Conservation (phyloP, 352 stramenopile genomes). For the Pythium oligandrum region DNA sequence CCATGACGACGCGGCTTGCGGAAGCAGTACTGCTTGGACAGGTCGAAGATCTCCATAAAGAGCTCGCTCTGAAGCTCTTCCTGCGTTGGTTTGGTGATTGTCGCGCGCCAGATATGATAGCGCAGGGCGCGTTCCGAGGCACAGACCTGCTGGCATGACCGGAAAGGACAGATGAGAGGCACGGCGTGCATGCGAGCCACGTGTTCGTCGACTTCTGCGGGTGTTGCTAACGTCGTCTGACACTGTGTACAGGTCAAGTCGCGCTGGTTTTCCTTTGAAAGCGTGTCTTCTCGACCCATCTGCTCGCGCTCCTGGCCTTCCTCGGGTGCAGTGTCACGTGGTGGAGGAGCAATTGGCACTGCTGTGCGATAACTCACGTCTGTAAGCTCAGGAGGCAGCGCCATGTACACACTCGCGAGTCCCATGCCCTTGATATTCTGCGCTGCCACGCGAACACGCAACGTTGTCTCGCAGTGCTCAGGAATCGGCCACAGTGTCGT, state of each 20-base stretch:
- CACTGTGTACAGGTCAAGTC: conserved; percentile 62
- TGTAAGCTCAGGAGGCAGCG: conserved; percentile 34
- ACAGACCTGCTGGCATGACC: conserved; percentile 59
- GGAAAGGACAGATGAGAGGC: conserved; percentile 73
- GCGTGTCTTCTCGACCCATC: conserved; percentile 43
- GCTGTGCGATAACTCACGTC: conserved; percentile 59
- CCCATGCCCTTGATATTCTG: conserved; percentile 60
- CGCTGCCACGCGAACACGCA: conserved; percentile 52
- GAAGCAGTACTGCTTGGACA: conserved; percentile 74
- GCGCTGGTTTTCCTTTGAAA: conserved; percentile 12
- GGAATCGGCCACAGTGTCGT: conserved; percentile 71
- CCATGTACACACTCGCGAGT: conserved; percentile 47
- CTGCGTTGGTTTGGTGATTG: conserved; percentile 39
- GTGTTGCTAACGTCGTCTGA: conserved; percentile 6
- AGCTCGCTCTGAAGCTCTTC: conserved; percentile 55
- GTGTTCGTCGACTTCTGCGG: conserved; percentile 45
- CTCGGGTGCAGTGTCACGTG: conserved; percentile 32
- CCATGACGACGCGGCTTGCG: conserved; percentile 57
- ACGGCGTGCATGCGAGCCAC: conserved; percentile 50
- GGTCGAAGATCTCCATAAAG: conserved; percentile 71
- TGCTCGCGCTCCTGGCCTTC: conserved; percentile 29
- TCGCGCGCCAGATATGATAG: conserved; percentile 74
- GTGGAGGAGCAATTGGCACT: conserved; percentile 29
- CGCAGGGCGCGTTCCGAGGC: conserved; percentile 59
- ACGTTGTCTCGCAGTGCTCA: conserved; percentile 28